Percentiles rank a stretch among this genome's conserved stretches.
phyloP scores from a whole-genome alignment of 2,329 filamentous ascomycete species.

The Chrysosporium keratinophilum region DNA sequence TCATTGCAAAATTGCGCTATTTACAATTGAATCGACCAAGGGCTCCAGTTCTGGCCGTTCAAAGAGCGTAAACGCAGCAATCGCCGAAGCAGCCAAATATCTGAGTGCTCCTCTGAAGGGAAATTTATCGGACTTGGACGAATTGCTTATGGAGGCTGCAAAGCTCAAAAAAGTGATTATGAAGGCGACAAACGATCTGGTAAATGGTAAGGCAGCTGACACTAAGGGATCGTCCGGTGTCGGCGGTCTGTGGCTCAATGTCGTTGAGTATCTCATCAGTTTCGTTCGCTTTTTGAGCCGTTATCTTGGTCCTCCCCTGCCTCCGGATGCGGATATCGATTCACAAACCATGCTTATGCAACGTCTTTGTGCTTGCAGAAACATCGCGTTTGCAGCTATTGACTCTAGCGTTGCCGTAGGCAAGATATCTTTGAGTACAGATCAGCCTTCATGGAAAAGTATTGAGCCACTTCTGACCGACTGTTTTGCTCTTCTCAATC shows the following conservation, averaged over 20 bases:
- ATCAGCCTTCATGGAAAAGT: constrained; percentile 31
- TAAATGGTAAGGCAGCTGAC: constrained; percentile 18
- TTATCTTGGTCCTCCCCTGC: constrained; percentile 29
- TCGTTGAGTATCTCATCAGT: constrained; percentile 30
- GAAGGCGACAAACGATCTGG: constrained; percentile 18
- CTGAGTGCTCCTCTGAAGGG: constrained; percentile 32
- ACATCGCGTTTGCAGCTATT: constrained; percentile 31
- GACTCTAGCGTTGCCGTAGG: constrained; percentile 34
- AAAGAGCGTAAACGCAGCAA: constrained; percentile 19
- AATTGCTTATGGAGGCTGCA: constrained; percentile 35
- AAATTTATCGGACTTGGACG: constrained; percentile 34
- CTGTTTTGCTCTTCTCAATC: constrained; percentile 29
- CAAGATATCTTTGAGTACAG: constrained; percentile 30
- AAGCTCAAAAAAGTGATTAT: constrained; percentile 36
- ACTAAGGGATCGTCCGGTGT: constrained; percentile 11
- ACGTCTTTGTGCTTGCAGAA: constrained; percentile 26
- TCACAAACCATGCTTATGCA: constrained; percentile 27
- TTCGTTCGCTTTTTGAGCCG: constrained; percentile 35
- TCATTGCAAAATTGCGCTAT: constrained; percentile 31
- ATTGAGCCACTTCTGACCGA: constrained; percentile 29
- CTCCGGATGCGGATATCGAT: constrained; percentile 22
- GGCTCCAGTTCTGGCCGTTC: constrained; percentile 19
- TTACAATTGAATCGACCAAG: constrained; percentile 28
- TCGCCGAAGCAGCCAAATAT: constrained; percentile 27
- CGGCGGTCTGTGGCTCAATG: constrained; percentile 18